Conservation (phyloP, 345 rosid species). For the Geranium brycei region DNA sequence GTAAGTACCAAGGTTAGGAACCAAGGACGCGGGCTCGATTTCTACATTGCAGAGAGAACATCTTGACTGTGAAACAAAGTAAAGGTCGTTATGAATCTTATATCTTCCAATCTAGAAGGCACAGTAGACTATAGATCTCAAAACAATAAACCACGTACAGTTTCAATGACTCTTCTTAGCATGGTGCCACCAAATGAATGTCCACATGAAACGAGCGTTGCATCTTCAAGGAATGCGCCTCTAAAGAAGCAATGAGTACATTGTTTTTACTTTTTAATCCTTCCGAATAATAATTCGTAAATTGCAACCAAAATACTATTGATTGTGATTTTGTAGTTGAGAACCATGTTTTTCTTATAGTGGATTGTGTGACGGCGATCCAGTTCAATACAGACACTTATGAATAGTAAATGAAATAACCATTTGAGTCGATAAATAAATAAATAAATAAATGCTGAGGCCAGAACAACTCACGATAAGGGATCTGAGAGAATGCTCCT, state of each 20-base stretch:
- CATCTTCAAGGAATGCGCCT: slow-evolving; percentile 97
- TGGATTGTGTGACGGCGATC: too few species aligned
- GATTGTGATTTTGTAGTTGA: not conserved
- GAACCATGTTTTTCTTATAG: too few species aligned
- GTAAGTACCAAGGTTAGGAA: slow-evolving; percentile 73
- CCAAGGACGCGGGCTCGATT: slow-evolving; percentile 52
- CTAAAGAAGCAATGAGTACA: slow-evolving; percentile 28
- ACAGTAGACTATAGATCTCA: slow-evolving; percentile 1
- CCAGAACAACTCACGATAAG: slow-evolving; percentile 60
- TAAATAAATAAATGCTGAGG: slow-evolving; percentile 3
- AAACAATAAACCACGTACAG: slow-evolving; percentile 24
- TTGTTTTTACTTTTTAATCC: not conserved
- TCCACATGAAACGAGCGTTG: slow-evolving; percentile 81
- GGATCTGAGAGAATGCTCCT: slow-evolving; percentile 96
- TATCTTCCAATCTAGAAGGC: slow-evolving; percentile 15
- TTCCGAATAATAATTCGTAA: slow-evolving; percentile 2
- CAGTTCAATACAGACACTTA: too few species aligned
- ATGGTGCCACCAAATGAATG: slow-evolving; percentile 97
- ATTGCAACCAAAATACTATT: too few species aligned
- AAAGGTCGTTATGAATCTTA: slow-evolving; percentile 21
- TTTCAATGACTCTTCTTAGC: slow-evolving; percentile 81
- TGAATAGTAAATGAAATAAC: not conserved
- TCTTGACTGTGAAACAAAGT: slow-evolving; percentile 64
- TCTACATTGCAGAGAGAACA: slow-evolving; percentile 81
- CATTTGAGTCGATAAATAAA: slow-evolving; percentile 3